These are phyloP conservation scores for Chamaenerion angustifolium DNA, from an alignment of 345 rosid species.

Conservation along the genomic window DNA sequence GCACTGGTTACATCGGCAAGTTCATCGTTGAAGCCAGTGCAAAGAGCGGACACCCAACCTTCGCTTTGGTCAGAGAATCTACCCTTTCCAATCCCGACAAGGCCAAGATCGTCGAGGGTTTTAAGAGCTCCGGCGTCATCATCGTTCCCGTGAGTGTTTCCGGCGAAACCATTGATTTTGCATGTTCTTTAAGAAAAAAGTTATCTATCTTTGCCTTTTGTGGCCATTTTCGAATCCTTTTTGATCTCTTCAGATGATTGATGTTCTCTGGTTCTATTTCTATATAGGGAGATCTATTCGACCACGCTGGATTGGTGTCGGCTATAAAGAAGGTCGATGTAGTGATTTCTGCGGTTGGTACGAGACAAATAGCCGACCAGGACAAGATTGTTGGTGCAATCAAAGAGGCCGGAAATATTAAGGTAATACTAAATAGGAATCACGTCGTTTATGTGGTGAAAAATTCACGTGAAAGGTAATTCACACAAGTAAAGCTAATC, in stretches of 20 bases:
- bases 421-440: not conserved
- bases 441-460: too few species aligned
- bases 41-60: conserved; percentile 8
- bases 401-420: conserved; percentile 6
- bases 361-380: not conserved
- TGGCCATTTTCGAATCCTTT: too few species aligned
- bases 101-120: conserved; percentile 1
- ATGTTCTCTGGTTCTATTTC: too few species aligned
- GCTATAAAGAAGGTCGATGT: conserved; percentile 8
- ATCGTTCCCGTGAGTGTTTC: not conserved
- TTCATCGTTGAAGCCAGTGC: conserved; percentile 9
- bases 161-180: not conserved
- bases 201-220: not conserved
- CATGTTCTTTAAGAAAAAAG: not conserved
- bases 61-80: conserved; percentile 4
- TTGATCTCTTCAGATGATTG: too few species aligned
- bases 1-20: conserved; percentile 7
- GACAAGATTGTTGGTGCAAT: conserved; percentile 8
- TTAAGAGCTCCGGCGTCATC: conserved; percentile 2
- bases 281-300: conserved; percentile 7
- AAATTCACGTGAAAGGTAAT: too few species aligned
- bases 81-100: conserved; percentile 2
- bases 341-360: conserved; percentile 8
- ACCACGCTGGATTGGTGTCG: conserved; percentile 5
- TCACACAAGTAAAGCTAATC: too few species aligned